Percentiles rank a stretch among this genome's conserved stretches.
phyloP scores from a whole-genome alignment of 768 basidiomycete genomes.

The Leccinum disarticulatum region DNA sequence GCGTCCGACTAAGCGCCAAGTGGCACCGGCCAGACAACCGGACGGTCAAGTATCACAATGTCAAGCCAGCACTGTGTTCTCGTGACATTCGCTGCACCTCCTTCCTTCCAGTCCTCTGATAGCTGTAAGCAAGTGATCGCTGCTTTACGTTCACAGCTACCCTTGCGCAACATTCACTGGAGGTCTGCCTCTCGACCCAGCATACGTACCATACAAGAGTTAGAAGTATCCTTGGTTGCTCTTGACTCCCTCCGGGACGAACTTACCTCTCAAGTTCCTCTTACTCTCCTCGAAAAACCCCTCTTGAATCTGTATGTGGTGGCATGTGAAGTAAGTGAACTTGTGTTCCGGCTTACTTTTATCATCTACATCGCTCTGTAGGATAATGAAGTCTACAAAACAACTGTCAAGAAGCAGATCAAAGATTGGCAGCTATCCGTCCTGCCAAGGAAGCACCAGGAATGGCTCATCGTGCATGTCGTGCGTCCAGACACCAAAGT shows the following conservation, averaged over 20 bases:
- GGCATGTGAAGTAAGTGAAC: conserved; percentile 75
- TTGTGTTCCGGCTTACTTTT: neutral
- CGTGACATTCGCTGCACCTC: conserved; percentile 67
- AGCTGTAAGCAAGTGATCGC: conserved; percentile 70
- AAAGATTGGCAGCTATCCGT: conserved; percentile 85
- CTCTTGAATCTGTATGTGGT: conserved; percentile 85
- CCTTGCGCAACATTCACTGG: conserved; percentile 92
- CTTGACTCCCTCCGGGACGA: conserved; percentile 72
- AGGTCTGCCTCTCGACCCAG: conserved; percentile 69
- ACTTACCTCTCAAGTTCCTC: conserved; percentile 70
- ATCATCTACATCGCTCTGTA: conserved; percentile 24
- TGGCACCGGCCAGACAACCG: neutral
- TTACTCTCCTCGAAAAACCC: conserved; percentile 81
- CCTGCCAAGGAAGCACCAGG: conserved; percentile 73
- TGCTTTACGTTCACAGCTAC: conserved; percentile 69
- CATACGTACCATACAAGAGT: conserved; percentile 84
- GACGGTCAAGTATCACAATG: conserved; percentile 21
- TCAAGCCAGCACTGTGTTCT: conserved; percentile 51
- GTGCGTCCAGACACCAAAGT: conserved; percentile 68
- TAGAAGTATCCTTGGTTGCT: conserved; percentile 72
- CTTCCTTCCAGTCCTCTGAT: conserved; percentile 63
- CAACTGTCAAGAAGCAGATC: conserved; percentile 77
- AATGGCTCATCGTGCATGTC: conserved; percentile 91
- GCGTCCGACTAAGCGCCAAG: neutral
- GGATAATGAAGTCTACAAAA: conserved; percentile 76